Evolutionary conservation across 2,329 filamentous ascomycete genomes (phyloP), one percentile per base, ranked within the genome.

Genomic region (Beauveria caledonica): DNA sequence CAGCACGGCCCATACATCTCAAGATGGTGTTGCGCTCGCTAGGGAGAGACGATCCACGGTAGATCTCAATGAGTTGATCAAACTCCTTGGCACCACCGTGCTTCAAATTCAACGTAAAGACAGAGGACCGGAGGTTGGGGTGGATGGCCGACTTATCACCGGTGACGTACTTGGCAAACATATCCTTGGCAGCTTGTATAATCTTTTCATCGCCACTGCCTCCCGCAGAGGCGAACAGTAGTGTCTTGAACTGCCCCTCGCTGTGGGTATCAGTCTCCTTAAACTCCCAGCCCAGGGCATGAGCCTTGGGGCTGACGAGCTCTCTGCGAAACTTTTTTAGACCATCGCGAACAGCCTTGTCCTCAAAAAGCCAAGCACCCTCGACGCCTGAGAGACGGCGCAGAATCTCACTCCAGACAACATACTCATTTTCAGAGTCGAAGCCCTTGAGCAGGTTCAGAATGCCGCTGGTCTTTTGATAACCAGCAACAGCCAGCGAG

Each of bases 401-500:
- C 54, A 92, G 83, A 62, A 97, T 90, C 73, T 97, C 92, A 66
- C 90, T 92, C 93, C 93, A 97, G 3, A 97, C 93, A 44, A 97
- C 90, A 66, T 92, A 97, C 68, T 96, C 90, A 1, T 86, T 80
- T 76, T 97, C 93, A 1, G 86, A 81, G 69, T 87, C 84, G 70
- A 97, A 94, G 54, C 89, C 87, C 72, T 95, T 89, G 59, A 97
- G 80, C 15, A 97, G 81, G 58, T 88, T 92, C 48, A 97, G 77
- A 57, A 96, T 82, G 13, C 91, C 92, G 17, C 92, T 96, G 0
- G 93, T 96, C 80, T 90, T 95, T 73, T 96, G 90, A 73, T 96
- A 96, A 36, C 93, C 93, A 52, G 92, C 94, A 40, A 89, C 84
- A 58, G 93, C 90, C 66, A 97, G 81, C 33, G 93, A 91, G 67